A percentile compares a stretch with the other conserved stretches of the same genome.
Evolutionary conservation across 202 grass and related monocot species (phyloP).

Genomic region (Zoysia matrella): DNA sequence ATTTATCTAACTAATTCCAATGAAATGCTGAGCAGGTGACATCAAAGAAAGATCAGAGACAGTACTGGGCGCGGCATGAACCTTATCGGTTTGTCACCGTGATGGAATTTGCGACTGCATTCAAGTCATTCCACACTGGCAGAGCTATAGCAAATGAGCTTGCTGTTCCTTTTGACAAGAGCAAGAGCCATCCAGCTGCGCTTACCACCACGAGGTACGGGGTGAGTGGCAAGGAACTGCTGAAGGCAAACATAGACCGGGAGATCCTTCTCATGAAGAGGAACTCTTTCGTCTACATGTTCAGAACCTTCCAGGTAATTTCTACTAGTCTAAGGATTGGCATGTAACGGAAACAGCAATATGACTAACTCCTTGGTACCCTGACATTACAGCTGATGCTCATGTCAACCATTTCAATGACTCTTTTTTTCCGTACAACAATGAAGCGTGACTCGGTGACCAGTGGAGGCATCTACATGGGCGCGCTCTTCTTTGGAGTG

Average conservation of each 20-base stretch:
- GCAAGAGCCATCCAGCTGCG: constrained; percentile 73
- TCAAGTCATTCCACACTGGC: constrained; percentile 71
- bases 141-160: constrained; percentile 53
- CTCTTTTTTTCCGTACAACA: constrained; percentile 70
- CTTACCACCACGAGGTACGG: constrained; percentile 72
- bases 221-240: constrained; percentile 62
- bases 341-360: neutral
- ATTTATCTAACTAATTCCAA: neutral
- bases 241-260: constrained; percentile 60
- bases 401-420: constrained; percentile 65
- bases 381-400: constrained; percentile 57
- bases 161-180: constrained; percentile 61
- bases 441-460: constrained; percentile 59
- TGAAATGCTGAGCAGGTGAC: constrained; percentile 65
- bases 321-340: neutral
- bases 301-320: constrained; percentile 39
- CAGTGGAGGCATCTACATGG: constrained; percentile 52
- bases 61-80: neutral
- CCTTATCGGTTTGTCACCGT: constrained; percentile 70
- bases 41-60: constrained; percentile 69
- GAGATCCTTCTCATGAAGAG: constrained; percentile 85
- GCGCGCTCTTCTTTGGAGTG: constrained; percentile 33
- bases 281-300: constrained; percentile 81
- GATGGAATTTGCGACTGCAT: constrained; percentile 64
- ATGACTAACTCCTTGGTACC: constrained; percentile 2